Conservation (phyloP, 164 flowering plant genomes). For the Macadamia tetraphylla region DNA sequence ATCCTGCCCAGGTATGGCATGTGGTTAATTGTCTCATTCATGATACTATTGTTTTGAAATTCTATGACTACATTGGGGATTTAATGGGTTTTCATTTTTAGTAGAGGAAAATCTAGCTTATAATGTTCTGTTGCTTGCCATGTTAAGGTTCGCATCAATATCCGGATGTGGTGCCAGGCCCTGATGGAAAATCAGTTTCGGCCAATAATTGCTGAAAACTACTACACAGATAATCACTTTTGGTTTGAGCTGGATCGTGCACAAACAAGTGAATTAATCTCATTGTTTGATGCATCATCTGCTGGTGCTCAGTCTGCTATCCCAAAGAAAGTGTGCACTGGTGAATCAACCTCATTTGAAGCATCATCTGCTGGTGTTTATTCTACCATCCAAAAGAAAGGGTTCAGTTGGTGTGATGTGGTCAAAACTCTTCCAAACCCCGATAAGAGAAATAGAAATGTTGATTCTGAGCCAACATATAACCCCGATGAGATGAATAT, state of each 20-base stretch:
- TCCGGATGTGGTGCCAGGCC: constrained; percentile 47
- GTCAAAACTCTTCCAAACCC: constrained; percentile 14
- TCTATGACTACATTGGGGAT: no score
- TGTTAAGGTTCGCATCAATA: constrained; percentile 57
- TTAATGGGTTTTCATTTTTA: no score
- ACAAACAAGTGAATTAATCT: constrained; percentile 51
- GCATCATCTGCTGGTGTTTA: constrained; percentile 24
- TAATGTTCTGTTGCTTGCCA: neutral
- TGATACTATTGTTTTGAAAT: neutral
- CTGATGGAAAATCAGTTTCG: constrained; percentile 51
- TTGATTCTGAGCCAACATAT: no score
- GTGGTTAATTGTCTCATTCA: neutral
- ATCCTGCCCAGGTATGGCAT: constrained; percentile 58
- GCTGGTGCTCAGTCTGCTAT: constrained; percentile 16
- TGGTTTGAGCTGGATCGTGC: constrained; percentile 88
- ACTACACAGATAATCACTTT: constrained; percentile 41
- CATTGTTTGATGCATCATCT: constrained; percentile 36
- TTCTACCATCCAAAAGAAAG: constrained; percentile 10
- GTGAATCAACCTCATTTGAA: constrained; percentile 11
- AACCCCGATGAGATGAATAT: neutral
- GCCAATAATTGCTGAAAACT: constrained; percentile 59
- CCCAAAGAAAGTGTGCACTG: constrained; percentile 13
- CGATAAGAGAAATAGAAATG: constrained; percentile 11
- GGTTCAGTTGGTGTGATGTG: constrained; percentile 16
- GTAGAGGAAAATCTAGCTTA: no score